Percentiles rank a stretch among this genome's conserved stretches.
Conservation (phyloP, 225 moss, liverwort and hornwort species). For the Straminergon stramineum region DNA sequence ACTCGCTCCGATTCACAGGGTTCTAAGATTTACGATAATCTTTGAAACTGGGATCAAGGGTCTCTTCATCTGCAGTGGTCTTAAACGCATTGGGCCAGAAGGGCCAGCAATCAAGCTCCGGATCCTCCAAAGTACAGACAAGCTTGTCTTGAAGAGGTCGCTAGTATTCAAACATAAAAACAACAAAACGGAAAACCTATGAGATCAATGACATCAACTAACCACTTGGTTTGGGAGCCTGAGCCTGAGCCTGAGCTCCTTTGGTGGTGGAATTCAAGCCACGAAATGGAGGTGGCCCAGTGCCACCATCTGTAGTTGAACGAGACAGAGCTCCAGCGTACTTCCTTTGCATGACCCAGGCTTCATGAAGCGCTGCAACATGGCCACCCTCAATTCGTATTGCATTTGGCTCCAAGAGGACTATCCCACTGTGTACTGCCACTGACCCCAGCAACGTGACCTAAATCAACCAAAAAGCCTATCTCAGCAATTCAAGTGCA, state of each 20-base stretch:
- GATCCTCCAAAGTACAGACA: neutral
- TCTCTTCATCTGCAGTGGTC: neutral
- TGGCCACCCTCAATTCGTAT: slow-evolving; percentile 74
- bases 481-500: neutral
- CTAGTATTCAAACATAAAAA: neutral
- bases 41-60: neutral
- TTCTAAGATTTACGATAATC: neutral
- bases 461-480: slow-evolving; percentile 20
- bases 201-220: neutral
- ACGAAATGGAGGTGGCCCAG: slow-evolving; percentile 87
- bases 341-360: slow-evolving; percentile 85
- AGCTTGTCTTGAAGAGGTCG: neutral
- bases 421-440: slow-evolving; percentile 60
- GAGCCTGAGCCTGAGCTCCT: slow-evolving; percentile 1
- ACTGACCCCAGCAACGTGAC: slow-evolving; percentile 63
- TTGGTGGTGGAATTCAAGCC: slow-evolving; percentile 37
- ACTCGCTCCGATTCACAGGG: neutral
- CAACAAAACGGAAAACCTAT: neutral
- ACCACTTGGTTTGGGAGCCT: slow-evolving; percentile 20
- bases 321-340: slow-evolving; percentile 77
- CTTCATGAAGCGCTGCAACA: slow-evolving; percentile 80
- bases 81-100: neutral
- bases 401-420: slow-evolving; percentile 64
- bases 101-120: neutral
- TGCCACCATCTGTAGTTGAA: slow-evolving; percentile 40